A percentile compares a stretch with the other conserved stretches of the same genome.
phyloP scores from a whole-genome alignment of 768 basidiomycete species.

The Rubroboletus satanas region DNA sequence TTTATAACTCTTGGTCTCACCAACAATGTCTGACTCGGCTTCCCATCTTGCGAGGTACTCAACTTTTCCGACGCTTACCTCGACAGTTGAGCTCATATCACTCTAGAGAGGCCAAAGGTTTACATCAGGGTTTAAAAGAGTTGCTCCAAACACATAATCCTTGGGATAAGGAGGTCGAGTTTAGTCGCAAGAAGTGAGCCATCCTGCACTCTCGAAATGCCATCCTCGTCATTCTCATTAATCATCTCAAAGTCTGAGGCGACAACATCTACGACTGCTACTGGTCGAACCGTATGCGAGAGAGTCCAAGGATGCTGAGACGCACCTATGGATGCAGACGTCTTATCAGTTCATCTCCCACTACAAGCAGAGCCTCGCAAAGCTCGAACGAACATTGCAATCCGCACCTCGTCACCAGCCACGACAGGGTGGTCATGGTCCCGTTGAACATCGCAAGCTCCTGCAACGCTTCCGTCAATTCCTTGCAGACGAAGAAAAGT shows the following conservation, averaged over 20 bases:
- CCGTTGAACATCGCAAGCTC: conserved; percentile 82
- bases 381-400: conserved; percentile 58
- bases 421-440: conserved; percentile 46
- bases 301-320: conserved; percentile 78
- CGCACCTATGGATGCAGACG: conserved; percentile 89
- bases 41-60: conserved; percentile 35
- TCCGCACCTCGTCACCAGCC: conserved; percentile 36
- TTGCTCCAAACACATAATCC: conserved; percentile 69
- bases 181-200: conserved; percentile 78
- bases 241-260: conserved; percentile 52
- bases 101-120: conserved; percentile 71
- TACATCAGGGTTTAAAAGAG: conserved; percentile 73
- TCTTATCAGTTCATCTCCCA: conserved; percentile 79
- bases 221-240: conserved; percentile 5
- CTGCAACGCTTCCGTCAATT: conserved; percentile 87
- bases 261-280: conserved; percentile 64
- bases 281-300: conserved; percentile 64
- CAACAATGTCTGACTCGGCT: conserved; percentile 40
- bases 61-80: neutral
- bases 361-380: conserved; percentile 73
- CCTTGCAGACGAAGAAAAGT: conserved; percentile 84
- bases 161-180: conserved; percentile 84
- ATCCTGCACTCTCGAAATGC: conserved; percentile 2
- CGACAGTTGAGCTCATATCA: conserved; percentile 6
- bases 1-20: conserved; percentile 15